Base-by-base conservation (phyloP, 228 moss, liverwort and hornwort genomes). In the Sphagnum fallax region DNA sequence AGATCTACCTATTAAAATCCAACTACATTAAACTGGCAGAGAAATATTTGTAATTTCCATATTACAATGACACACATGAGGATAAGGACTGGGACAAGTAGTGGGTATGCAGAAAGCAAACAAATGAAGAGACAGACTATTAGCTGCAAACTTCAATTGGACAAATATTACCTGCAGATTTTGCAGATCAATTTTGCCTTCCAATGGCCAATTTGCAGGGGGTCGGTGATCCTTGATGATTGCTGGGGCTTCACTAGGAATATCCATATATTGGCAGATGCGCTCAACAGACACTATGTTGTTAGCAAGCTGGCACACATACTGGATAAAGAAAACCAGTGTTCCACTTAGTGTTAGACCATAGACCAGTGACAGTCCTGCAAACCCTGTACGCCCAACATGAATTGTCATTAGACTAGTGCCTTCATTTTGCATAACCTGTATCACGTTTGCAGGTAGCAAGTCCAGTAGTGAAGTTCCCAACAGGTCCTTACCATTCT, bases 231-330 rank as follows among this genome's bases (percentile, higher is more conserved):
- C 16, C 48, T 82, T 76, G 51, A 82, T 70, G 12, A 84, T 61
- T 18, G 78, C 72, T 14, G 88, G 82, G 10, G 52, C 80, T 68
- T 88, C 88, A 60, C 82, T 76, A 11, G 74, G 75, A 61, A 88
- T 72, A 49, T 60, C 63, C 76, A 82, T 80, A 62, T 82, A 88
- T 63, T 88, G 88, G 9, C 58, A 72, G 71, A 88, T 70, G 53
- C 88, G 81, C 72, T 88, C 88, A 47, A 88, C 88, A 7, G 84
- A 84, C 9, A 84, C 76, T 6, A 88, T 78, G 48, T 74, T 78
- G 64, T 75, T 88, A 5, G 82, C 77, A 69, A 88, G 69, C 16
- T 77, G 62, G 62, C 88, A 88, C 61, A 75, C 63, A 14, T 15
- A 79, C 49, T 84, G 82, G 32, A 84, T 78, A 67, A 77, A 79